Conservation (phyloP, 2,329 filamentous ascomycete genomes). For the Triangularia setosa region DNA sequence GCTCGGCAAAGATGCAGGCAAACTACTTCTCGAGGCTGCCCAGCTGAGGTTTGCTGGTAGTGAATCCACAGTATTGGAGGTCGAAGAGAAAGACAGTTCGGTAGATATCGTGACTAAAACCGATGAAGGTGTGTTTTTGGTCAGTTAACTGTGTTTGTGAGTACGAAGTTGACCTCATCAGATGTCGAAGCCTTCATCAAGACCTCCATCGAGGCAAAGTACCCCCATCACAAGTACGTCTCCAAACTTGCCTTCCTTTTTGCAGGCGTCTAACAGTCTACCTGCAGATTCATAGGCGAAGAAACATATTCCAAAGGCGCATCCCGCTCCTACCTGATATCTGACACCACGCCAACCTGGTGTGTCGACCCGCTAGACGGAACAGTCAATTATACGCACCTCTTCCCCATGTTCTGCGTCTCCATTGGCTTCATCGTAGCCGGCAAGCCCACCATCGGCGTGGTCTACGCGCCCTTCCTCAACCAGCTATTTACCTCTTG, state of each 20-base stretch:
- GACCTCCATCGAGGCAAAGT: slow-evolving; percentile 52
- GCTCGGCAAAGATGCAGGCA: slow-evolving; percentile 65
- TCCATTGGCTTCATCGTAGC: slow-evolving; percentile 66
- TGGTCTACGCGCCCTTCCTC: slow-evolving; percentile 69
- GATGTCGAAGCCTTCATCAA: slow-evolving; percentile 71
- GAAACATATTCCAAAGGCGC: slow-evolving; percentile 68
- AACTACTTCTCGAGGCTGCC: slow-evolving; percentile 63
- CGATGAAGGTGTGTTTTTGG: slow-evolving; percentile 54
- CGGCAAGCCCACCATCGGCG: slow-evolving; percentile 60
- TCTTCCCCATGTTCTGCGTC: slow-evolving; percentile 78
- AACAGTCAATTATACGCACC: slow-evolving; percentile 77
- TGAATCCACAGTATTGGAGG: slow-evolving; percentile 18
- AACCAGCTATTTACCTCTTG: slow-evolving; percentile 67
- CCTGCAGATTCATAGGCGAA: slow-evolving; percentile 66
- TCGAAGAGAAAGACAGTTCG: slow-evolving; percentile 67
- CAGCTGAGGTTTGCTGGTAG: slow-evolving; percentile 40
- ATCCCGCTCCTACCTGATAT: slow-evolving; percentile 65
- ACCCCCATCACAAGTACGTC: slow-evolving; percentile 60
- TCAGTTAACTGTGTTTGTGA: not conserved
- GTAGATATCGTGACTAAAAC: slow-evolving; percentile 77
- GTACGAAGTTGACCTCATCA: slow-evolving; percentile 30
- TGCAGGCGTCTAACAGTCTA: not conserved
- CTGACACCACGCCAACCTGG: slow-evolving; percentile 60
- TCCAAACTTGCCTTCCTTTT: slow-evolving; percentile 27
- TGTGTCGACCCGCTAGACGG: slow-evolving; percentile 73